Conservation (phyloP, 768 basidiomycete genomes). For the Mycena rosella region DNA sequence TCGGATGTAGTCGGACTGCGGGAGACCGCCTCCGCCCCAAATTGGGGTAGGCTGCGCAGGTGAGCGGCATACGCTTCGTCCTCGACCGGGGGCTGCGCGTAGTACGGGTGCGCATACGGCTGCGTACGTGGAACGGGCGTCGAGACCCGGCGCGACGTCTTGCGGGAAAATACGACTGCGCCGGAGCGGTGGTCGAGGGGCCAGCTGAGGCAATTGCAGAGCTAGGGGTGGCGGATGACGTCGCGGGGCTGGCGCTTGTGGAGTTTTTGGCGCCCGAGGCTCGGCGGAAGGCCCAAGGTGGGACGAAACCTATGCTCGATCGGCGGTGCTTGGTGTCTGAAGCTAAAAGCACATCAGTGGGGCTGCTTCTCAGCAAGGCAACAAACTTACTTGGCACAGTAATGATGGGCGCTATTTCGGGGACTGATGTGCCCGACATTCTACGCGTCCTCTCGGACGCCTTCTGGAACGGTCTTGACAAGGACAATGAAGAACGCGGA, state of each 20-base stretch:
- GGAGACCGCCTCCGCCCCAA: slow-evolving; percentile 6
- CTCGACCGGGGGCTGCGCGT: slow-evolving; percentile 41
- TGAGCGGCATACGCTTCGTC: slow-evolving; percentile 27
- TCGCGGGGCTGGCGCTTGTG: neutral
- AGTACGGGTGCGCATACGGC: slow-evolving; percentile 54
- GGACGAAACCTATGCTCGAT: slow-evolving; percentile 31
- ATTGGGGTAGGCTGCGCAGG: slow-evolving; percentile 30
- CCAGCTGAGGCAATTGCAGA: slow-evolving; percentile 1
- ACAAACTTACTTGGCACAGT: slow-evolving; percentile 19
- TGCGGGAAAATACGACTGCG: slow-evolving; percentile 32
- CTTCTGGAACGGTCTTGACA: slow-evolving; percentile 24
- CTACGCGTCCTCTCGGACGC: slow-evolving; percentile 16
- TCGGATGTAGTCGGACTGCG: slow-evolving; percentile 20
- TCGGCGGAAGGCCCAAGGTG: slow-evolving; percentile 34
- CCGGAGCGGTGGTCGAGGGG: neutral
- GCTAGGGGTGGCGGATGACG: neutral
- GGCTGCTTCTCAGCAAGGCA: neutral
- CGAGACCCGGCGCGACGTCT: slow-evolving; percentile 36
- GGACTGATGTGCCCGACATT: slow-evolving; percentile 8
- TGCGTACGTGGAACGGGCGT: slow-evolving; percentile 50
- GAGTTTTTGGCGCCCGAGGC: slow-evolving; percentile 22
- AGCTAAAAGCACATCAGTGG: neutral
- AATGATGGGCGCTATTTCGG: slow-evolving; percentile 20
- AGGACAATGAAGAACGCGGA: slow-evolving; percentile 28
- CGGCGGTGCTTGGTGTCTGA: slow-evolving; percentile 28